Evolutionary conservation across 2,329 filamentous ascomycete species (phyloP), one percentile per base, ranked within the genome.

Genomic region (Bisporella sp.): DNA sequence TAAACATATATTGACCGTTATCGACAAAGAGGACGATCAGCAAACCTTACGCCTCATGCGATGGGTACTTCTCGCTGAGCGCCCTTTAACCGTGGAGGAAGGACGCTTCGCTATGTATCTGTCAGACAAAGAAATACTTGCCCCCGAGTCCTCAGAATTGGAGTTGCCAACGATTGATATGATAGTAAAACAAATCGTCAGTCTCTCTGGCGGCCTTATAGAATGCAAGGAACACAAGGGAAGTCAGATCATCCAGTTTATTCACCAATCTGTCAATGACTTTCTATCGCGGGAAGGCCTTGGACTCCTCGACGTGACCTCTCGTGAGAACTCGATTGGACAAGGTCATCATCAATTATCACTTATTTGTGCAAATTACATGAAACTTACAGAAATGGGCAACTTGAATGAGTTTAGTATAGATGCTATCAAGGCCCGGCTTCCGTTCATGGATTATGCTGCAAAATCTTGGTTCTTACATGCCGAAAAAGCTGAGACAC

Each of bases 191-290:
- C 7, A 7, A 42, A 30, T 45, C 5, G 5, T 30, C 21, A 30
- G 6, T 11, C 42, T 45, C 9, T 30, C 21, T 31, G 6, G 42
- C 7, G 42, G 42, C 13, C 42, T 45, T 30, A 57, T 54, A 1
- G 56, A 59, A 28, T 4, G 47, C n/a, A n/a, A 29, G 31, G 4
- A 41, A 6, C 13, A 33, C 30, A 35, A 13, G 6, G 33, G 9
- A 8, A 30, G 5, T 0, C 31, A 2, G 2, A 64, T 55, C 0
- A 64, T 71, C 2, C 71, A 72, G 51, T 71, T 68, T 39, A 66
- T 69, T 40, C 65, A 69, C 45, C 64, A 68, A 49, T 64, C 63
- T 0, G 60, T 73, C 48, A 55, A 63, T 33, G 68, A 71, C 30
- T 72, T 68, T 44, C 31, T 59, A 2, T 42, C 45, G 1, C 9